Percentiles rank a stretch among this genome's conserved stretches.
These are phyloP conservation scores for Penicillium pancosmium DNA, from an alignment of 495 filamentous ascomycete species.

Conservation along the genomic window DNA sequence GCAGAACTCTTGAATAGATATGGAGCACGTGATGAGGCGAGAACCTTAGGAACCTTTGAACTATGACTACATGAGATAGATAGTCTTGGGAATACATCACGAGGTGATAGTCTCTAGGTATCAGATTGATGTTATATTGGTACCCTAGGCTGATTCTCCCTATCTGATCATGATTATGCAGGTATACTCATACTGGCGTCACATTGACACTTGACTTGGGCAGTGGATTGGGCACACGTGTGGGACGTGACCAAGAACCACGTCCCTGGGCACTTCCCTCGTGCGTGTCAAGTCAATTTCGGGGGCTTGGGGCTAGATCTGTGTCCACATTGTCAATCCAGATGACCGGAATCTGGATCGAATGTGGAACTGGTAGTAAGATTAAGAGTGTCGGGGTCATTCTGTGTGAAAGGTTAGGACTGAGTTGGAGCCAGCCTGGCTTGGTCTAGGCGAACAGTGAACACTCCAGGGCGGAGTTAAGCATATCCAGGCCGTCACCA, in stretches of 20 bases:
- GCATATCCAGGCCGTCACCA: too few relatives aligned
- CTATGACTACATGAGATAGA: too few relatives aligned
- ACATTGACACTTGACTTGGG: not conserved
- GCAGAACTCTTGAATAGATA: not conserved
- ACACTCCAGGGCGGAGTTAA: too few relatives aligned
- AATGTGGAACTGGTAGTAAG: not conserved
- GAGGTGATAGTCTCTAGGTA: too few relatives aligned
- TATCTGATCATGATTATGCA: not conserved
- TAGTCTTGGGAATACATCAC: not conserved
- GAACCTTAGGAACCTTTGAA: too few relatives aligned
- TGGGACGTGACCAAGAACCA: constrained; percentile 7
- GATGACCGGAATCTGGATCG: constrained; percentile 1
- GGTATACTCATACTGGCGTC: not conserved
- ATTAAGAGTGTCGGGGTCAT: not conserved
- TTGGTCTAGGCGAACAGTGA: too few relatives aligned
- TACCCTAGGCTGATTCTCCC: not conserved
- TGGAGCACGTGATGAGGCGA: not conserved
- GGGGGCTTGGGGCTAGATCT: not conserved
- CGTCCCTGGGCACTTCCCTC: constrained; percentile 1
- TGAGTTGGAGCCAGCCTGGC: too few relatives aligned
- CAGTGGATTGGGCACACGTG: constrained; percentile 12
- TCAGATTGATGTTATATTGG: not conserved
- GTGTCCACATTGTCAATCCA: constrained; percentile 4
- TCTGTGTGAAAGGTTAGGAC: not conserved
- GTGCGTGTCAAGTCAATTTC: not conserved